Conservation (phyloP, 257 asterid genomes). For the Nicotiana sylvestris region DNA sequence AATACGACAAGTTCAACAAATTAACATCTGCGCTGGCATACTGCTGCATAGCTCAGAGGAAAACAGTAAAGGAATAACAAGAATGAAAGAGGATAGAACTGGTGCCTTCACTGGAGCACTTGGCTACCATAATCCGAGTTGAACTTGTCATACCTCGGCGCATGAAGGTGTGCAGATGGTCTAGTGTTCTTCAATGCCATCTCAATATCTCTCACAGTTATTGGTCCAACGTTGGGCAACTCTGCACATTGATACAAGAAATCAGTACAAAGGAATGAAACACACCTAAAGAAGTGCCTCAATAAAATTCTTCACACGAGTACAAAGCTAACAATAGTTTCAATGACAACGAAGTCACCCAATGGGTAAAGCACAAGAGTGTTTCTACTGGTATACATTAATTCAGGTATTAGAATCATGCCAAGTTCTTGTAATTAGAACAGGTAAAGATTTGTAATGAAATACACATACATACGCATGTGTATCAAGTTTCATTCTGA, state of each 20-base stretch:
- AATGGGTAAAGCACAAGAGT: background rate
- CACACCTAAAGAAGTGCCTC: background rate
- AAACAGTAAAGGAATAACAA: background rate
- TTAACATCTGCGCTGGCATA: background rate
- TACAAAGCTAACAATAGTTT: background rate
- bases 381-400: background rate
- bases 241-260: constrained; percentile 34
- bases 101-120: constrained; percentile 65
- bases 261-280: constrained; percentile 1
- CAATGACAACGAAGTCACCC: background rate
- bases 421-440: background rate
- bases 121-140: constrained; percentile 94
- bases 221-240: constrained; percentile 82
- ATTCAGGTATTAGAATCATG: background rate
- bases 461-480: background rate
- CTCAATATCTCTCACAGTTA: constrained; percentile 65
- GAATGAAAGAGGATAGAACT: background rate
- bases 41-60: background rate
- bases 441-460: background rate
- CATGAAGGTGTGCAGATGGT: constrained; percentile 92
- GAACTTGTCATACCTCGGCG: constrained; percentile 77
- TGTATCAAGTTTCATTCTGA: background rate
- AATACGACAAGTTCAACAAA: background rate
- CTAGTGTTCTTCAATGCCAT: constrained; percentile 83
- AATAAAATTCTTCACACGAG: background rate